Conservation (phyloP, 805 yeast genomes). For the Candida khao-thaluensis region DNA sequence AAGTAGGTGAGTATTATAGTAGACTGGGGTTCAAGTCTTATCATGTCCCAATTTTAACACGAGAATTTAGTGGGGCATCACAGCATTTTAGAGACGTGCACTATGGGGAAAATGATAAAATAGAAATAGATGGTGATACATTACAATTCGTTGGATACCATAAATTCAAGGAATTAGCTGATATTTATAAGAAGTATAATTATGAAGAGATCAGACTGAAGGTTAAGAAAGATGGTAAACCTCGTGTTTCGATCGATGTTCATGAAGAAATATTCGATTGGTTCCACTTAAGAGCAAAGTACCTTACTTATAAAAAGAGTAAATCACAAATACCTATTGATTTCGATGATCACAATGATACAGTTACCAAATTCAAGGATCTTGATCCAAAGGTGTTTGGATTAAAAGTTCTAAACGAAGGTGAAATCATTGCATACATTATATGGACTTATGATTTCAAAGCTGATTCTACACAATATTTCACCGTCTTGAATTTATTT, state of each 20-base stretch:
- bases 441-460: slow-evolving; percentile 40
- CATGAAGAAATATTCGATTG: slow-evolving; percentile 33
- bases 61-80: slow-evolving; percentile 1
- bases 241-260: slow-evolving; percentile 32
- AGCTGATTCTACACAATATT: not conserved
- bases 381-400: slow-evolving; percentile 35
- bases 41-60: slow-evolving; percentile 21
- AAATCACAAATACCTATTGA: not conserved
- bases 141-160: slow-evolving; percentile 26
- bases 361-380: slow-evolving; percentile 19
- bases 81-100: slow-evolving; percentile 1
- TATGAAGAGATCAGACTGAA: slow-evolving; percentile 18
- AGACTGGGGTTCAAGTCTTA: slow-evolving; percentile 36
- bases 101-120: not conserved
- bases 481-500: slow-evolving; percentile 1
- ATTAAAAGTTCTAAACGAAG: slow-evolving; percentile 20
- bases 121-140: not conserved
- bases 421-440: slow-evolving; percentile 26
- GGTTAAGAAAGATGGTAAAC: slow-evolving; percentile 27
- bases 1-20: slow-evolving; percentile 42
- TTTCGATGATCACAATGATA: slow-evolving; percentile 17
- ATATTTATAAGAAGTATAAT: slow-evolving; percentile 21
- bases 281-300: slow-evolving; percentile 44
- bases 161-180: slow-evolving; percentile 26
- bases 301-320: slow-evolving; percentile 10